These are phyloP conservation scores for Beauveria australis DNA, from an alignment of 2,329 filamentous ascomycete genomes.

Conservation along the genomic window DNA sequence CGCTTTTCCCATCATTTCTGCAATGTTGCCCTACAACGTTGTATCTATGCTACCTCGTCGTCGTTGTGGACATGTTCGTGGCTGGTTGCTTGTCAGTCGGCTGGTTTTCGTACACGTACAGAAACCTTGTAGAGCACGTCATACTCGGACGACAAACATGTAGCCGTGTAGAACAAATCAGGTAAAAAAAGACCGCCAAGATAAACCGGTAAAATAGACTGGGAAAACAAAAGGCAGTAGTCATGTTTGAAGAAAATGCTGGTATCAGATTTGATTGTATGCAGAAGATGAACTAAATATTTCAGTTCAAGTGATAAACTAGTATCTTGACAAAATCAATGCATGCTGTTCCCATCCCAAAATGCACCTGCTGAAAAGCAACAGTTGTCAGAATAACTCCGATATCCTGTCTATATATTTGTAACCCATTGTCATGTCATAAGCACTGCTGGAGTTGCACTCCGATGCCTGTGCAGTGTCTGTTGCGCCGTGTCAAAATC, in stretches of 20 bases:
- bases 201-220: too few relatives aligned
- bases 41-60: conserved; percentile 1
- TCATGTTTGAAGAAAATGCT: too few relatives aligned
- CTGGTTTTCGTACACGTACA: background rate
- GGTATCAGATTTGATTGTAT: background rate
- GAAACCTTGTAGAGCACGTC: background rate
- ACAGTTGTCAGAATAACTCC: background rate
- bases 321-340: background rate
- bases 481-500: conserved; percentile 3
- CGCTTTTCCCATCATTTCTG: background rate
- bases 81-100: background rate
- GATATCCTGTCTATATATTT: conserved; percentile 1
- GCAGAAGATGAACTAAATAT: background rate
- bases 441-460: background rate
- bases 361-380: background rate
- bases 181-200: background rate
- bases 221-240: too few relatives aligned
- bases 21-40: background rate
- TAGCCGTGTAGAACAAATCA: background rate
- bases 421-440: conserved; percentile 5
- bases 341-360: conserved; percentile 1
- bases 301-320: background rate
- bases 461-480: background rate
- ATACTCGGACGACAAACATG: background rate
- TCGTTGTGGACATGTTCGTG: background rate